These are phyloP conservation scores for Stellera chamaejasme DNA, from an alignment of 345 rosid species.

Conservation along the genomic window DNA sequence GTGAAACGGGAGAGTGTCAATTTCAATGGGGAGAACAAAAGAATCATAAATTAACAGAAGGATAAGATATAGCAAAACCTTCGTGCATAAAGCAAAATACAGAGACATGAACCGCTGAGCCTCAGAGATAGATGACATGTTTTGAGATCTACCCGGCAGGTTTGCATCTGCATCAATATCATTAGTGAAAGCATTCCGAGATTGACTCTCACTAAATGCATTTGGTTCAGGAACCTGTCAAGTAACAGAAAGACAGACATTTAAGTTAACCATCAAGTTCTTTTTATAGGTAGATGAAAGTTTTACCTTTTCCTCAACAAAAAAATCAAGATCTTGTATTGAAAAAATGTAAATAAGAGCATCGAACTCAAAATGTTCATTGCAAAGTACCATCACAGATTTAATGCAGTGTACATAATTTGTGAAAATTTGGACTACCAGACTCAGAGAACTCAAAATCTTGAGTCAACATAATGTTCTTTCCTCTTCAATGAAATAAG, in stretches of 20 bases:
- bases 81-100: slow-evolving; percentile 94
- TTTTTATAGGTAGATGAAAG: too few species aligned
- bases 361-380: too few species aligned
- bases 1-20: slow-evolving; percentile 15
- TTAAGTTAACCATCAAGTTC: background rate
- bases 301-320: too few species aligned
- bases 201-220: slow-evolving; percentile 33
- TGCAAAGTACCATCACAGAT: too few species aligned
- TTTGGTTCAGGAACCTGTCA: slow-evolving; percentile 46
- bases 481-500: too few species aligned
- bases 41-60: slow-evolving; percentile 1
- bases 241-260: slow-evolving; percentile 2
- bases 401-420: too few species aligned
- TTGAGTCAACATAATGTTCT: too few species aligned
- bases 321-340: too few species aligned
- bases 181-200: slow-evolving; percentile 26
- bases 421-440: too few species aligned
- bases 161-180: slow-evolving; percentile 36
- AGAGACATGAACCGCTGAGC: slow-evolving; percentile 90
- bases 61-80: slow-evolving; percentile 36
- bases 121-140: slow-evolving; percentile 40
- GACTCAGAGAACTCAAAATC: too few species aligned
- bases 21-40: background rate
- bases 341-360: too few species aligned
- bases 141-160: slow-evolving; percentile 30